Conservation (phyloP, 177 flowering plant species). For the Telopea speciosissima region DNA sequence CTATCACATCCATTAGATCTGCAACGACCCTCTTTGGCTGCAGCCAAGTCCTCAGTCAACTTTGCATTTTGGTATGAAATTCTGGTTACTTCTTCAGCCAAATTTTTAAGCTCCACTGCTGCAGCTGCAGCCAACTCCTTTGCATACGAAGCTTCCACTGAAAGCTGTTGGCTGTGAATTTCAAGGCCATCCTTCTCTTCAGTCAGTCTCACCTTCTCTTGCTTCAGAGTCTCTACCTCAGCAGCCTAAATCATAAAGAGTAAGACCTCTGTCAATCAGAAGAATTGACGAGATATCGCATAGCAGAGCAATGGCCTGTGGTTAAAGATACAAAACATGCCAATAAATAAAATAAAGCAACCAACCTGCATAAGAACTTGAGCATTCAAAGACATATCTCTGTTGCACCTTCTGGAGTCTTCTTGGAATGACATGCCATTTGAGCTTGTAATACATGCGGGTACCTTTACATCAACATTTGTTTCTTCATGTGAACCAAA, state of each 20-base stretch:
- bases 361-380: slow-evolving; percentile 54
- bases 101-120: slow-evolving; percentile 73
- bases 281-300: not conserved
- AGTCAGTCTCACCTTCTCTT: slow-evolving; percentile 46
- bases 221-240: slow-evolving; percentile 65
- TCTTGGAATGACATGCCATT: slow-evolving; percentile 40
- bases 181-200: slow-evolving; percentile 71
- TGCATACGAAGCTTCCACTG: slow-evolving; percentile 86
- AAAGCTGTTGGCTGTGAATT: slow-evolving; percentile 53
- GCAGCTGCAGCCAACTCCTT: slow-evolving; percentile 91
- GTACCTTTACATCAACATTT: slow-evolving; percentile 38
- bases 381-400: slow-evolving; percentile 27
- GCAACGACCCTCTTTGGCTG: slow-evolving; percentile 35
- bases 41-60: slow-evolving; percentile 48
- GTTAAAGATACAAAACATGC: not conserved
- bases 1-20: slow-evolving; percentile 31
- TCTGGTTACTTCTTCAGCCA: slow-evolving; percentile 86
- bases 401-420: slow-evolving; percentile 34
- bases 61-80: slow-evolving; percentile 76
- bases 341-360: not conserved
- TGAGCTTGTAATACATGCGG: slow-evolving; percentile 50
- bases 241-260: slow-evolving; percentile 40
- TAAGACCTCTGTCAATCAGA: not conserved
- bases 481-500: slow-evolving; percentile 31
- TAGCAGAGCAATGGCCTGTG: not conserved